Evolutionary conservation across 164 flowering plant genomes (phyloP).

Genomic region (Platanus orientalis): DNA sequence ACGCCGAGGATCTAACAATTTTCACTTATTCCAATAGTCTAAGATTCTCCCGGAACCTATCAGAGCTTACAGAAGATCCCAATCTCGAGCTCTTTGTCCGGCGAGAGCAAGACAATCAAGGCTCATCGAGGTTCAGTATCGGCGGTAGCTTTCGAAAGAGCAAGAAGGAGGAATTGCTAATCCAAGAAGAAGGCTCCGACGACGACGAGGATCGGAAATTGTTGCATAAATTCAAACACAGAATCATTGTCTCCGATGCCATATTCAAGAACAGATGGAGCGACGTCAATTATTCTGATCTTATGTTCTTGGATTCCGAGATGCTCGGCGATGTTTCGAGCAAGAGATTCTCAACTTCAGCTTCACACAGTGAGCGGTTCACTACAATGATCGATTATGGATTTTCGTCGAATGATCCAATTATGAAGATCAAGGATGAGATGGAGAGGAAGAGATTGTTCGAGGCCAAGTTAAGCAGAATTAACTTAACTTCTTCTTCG

Average conservation of each 20-base stretch:
- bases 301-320: constrained; percentile 61
- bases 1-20: constrained; percentile 35
- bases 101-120: constrained; percentile 24
- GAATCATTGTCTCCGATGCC: constrained; percentile 56
- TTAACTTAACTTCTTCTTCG: constrained; percentile 23
- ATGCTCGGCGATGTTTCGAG: constrained; percentile 46
- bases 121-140: constrained; percentile 25
- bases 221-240: constrained; percentile 59
- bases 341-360: constrained; percentile 31
- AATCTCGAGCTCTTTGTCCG: constrained; percentile 31
- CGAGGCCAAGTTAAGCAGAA: constrained; percentile 18
- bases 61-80: constrained; percentile 40
- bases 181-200: constrained; percentile 12
- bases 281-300: constrained; percentile 66
- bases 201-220: constrained; percentile 4
- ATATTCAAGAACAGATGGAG: constrained; percentile 76
- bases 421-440: constrained; percentile 33
- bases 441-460: constrained; percentile 37
- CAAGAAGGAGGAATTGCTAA: constrained; percentile 18
- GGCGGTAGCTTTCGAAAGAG: constrained; percentile 33
- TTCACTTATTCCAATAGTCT: constrained; percentile 47
- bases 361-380: not conserved
- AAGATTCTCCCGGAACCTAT: constrained; percentile 35
- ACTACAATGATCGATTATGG: not conserved
- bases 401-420: constrained; percentile 7